Percentiles rank a stretch among this genome's conserved stretches.
These are phyloP conservation scores for Boeremia exigua DNA, from an alignment of 2,329 filamentous ascomycete species.

Conservation along the genomic window DNA sequence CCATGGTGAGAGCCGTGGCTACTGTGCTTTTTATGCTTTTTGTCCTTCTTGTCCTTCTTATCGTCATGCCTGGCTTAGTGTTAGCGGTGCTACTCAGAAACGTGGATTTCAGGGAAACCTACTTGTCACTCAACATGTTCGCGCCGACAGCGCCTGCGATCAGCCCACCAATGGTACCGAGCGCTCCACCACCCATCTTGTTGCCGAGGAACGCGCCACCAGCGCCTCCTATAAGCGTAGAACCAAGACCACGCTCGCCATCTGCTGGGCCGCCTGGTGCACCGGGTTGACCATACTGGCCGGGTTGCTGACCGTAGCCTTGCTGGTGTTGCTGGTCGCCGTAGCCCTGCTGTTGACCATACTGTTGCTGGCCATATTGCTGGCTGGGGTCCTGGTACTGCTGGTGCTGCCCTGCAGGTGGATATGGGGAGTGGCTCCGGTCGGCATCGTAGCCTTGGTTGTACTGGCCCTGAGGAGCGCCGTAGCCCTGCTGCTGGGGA, in stretches of 20 bases:
- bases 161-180: conserved; percentile 60
- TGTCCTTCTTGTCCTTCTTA: conserved; percentile 48
- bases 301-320: conserved; percentile 17
- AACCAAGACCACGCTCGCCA: conserved; percentile 64
- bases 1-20: conserved; percentile 35
- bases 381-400: conserved; percentile 30
- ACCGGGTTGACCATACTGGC: conserved; percentile 50
- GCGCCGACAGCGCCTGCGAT: conserved; percentile 63
- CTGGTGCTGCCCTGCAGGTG: conserved; percentile 37
- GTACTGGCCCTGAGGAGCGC: conserved; percentile 38
- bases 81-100: conserved; percentile 3
- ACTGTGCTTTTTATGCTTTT: conserved; percentile 46
- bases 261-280: conserved; percentile 42
- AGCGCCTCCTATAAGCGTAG: conserved; percentile 60
- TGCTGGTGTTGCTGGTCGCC: conserved; percentile 40
- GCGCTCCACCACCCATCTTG: conserved; percentile 59
- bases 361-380: conserved; percentile 28
- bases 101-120: conserved; percentile 13
- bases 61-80: conserved; percentile 31
- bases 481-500: conserved; percentile 37
- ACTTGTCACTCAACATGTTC: conserved; percentile 57
- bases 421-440: conserved; percentile 46
- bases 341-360: conserved; percentile 33
- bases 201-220: conserved; percentile 63
- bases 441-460: conserved; percentile 45